phyloP scores from a whole-genome alignment of 495 filamentous ascomycete species.

The Peziza echinospora region DNA sequence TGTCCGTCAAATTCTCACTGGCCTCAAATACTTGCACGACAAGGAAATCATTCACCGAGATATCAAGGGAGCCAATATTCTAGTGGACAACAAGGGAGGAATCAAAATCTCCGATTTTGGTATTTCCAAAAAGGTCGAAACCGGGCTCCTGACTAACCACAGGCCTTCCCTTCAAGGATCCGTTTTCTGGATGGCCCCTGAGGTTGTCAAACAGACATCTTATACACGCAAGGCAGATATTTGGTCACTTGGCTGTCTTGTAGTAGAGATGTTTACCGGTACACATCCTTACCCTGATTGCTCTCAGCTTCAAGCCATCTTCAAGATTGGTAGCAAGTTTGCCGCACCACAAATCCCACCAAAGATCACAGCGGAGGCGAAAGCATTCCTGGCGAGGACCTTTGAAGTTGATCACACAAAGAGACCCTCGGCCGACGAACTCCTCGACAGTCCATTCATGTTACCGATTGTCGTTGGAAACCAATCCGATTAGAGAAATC shows the following conservation, averaged over 20 bases:
- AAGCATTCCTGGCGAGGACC: conserved; percentile 63
- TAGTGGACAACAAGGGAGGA: conserved; percentile 95
- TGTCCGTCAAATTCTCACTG: conserved; percentile 83
- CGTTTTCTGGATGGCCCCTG: conserved; percentile 99
- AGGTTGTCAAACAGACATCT: conserved; percentile 91
- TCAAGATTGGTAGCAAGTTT: conserved; percentile 79
- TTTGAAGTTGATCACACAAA: conserved; percentile 90
- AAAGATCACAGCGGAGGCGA: conserved; percentile 65
- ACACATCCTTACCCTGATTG: conserved; percentile 92
- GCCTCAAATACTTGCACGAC: conserved; percentile 87
- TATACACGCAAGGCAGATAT: conserved; percentile 99
- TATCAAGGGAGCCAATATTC: conserved; percentile 96
- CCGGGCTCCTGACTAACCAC: conserved; percentile 34
- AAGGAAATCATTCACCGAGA: conserved; percentile 95
- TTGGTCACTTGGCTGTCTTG: conserved; percentile 88
- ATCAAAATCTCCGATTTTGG: conserved; percentile 99
- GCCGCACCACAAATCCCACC: conserved; percentile 80
- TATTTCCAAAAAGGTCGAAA: conserved; percentile 92
- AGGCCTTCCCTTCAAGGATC: conserved; percentile 88
- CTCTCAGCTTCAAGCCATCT: conserved; percentile 92
- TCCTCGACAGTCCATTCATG: conserved; percentile 64
- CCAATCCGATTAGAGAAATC: not conserved
- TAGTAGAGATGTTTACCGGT: conserved; percentile 98
- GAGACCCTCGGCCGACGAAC: conserved; percentile 74
- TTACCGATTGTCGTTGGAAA: conserved; percentile 30